Base-by-base conservation (phyloP, 2,329 filamentous ascomycete genomes). In the Pseudocercospora ulei region DNA sequence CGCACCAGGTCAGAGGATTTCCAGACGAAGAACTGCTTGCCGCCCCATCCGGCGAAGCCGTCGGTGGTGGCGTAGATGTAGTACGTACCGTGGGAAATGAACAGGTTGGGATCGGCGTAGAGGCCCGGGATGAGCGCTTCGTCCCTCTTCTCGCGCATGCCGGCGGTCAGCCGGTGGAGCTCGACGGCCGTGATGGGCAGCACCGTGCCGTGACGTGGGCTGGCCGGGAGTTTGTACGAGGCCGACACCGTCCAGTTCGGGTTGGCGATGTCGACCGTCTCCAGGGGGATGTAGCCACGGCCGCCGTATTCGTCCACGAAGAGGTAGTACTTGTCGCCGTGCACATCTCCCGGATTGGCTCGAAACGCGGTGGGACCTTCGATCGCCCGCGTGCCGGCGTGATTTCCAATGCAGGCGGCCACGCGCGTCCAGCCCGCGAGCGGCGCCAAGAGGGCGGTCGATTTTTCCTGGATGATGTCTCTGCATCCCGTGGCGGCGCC, bases 401-500 rank as follows among this genome's bases (percentile, higher is more conserved):
- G 61, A 5, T 54, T 54, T 1, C 70, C 71, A 39, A 74, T 73
- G 39, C 71, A 74, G 1, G 62, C 62, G 3, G 62, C 60, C 13
- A 69, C 57, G 2, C 56, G 56, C 0, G 58, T 64, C 70, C 71
- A 73, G 0, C 58, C 59, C 0, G 57, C 49, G 0, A 70, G 52
- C 0, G 57, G 59, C 0, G 63, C 63, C 2, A 63, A 62, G 2
- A 73, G 53, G 1, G 56, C 58, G 1, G 55, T 39, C 0, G 69
- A 70, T 19, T 62, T 63, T 46, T 73, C 70, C 42, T 73, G 64
- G 12, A 74, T 72, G 14, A 73, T 73, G 27, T 74, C 71, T 2
- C 57, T 59, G 49, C 71, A 74, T 1, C 70, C 70, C 0, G 69
- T 72, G 1, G 56, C 59, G 3, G 55, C 61, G 1, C 62, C 66